phyloP scores from a whole-genome alignment of 768 basidiomycete species.

The Lactifluus hygrophoroides region DNA sequence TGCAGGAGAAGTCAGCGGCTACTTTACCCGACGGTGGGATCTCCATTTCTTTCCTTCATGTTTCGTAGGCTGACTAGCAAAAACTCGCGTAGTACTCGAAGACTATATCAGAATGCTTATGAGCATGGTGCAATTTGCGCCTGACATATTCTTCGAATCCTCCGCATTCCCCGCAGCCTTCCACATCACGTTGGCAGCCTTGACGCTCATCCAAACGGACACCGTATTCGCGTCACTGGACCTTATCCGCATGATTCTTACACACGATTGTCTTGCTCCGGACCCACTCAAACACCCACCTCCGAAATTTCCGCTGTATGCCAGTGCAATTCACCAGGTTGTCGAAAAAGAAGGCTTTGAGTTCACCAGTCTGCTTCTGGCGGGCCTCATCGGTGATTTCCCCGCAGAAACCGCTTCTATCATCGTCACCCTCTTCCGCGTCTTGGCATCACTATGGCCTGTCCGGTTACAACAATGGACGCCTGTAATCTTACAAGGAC shows the following conservation, averaged over 20 bases:
- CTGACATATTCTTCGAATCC: constrained; percentile 74
- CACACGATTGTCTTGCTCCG: constrained; percentile 60
- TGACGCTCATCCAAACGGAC: constrained; percentile 77
- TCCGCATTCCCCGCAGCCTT: constrained; percentile 71
- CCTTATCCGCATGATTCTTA: constrained; percentile 64
- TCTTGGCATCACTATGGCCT: constrained; percentile 59
- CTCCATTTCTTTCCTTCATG: background rate
- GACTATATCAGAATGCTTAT: constrained; percentile 83
- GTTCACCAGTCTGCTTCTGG: constrained; percentile 58
- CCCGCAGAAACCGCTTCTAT: constrained; percentile 72
- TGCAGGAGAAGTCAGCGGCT: constrained; percentile 59
- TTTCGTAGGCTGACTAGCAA: background rate
- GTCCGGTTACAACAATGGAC: constrained; percentile 65
- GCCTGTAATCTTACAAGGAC: constrained; percentile 56
- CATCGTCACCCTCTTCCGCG: constrained; percentile 72
- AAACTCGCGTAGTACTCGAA: constrained; percentile 70
- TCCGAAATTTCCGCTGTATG: constrained; percentile 55
- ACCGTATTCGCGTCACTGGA: constrained; percentile 78
- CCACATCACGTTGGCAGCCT: constrained; percentile 63
- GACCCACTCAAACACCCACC: constrained; percentile 36
- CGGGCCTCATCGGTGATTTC: constrained; percentile 79
- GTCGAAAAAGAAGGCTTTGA: constrained; percentile 66
- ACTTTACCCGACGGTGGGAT: constrained; percentile 83
- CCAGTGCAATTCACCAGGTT: constrained; percentile 48
- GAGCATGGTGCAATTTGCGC: constrained; percentile 55